Conservation (phyloP, 1,139 yeast genomes). For the Pichia sp. region DNA sequence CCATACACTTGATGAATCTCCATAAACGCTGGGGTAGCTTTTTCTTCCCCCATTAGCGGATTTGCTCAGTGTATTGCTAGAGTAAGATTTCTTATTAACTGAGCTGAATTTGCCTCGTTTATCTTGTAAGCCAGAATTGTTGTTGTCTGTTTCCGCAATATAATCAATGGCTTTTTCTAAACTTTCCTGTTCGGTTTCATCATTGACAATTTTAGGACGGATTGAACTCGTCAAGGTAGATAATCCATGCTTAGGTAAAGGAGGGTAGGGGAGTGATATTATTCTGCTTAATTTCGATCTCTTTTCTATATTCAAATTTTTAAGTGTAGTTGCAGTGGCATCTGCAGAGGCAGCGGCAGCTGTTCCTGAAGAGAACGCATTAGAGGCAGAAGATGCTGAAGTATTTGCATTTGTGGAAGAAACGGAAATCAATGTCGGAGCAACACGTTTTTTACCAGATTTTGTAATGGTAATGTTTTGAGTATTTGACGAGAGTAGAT, state of each 20-base stretch:
- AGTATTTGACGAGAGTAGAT: conserved; percentile 24
- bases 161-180: conserved; percentile 31
- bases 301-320: conserved; percentile 11
- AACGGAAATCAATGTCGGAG: conserved; percentile 68
- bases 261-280: conserved; percentile 32
- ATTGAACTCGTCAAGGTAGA: conserved; percentile 46
- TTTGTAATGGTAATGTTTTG: conserved; percentile 61
- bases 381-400: neutral
- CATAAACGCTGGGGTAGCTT: neutral
- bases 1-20: neutral
- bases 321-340: neutral
- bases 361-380: neutral
- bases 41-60: conserved; percentile 4
- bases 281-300: conserved; percentile 22
- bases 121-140: neutral
- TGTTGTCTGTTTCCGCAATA: conserved; percentile 27
- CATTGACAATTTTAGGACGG: conserved; percentile 28
- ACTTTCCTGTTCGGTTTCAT: conserved; percentile 18
- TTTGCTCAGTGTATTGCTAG: conserved; percentile 10
- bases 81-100: conserved; percentile 2
- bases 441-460: conserved; percentile 83
- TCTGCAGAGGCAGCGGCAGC: conserved; percentile 8
- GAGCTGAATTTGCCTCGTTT: neutral
- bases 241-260: conserved; percentile 46
- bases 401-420: conserved; percentile 18